These are phyloP conservation scores for Jatropha curcas DNA, from an alignment of 345 rosid genomes.

Conservation along the genomic window DNA sequence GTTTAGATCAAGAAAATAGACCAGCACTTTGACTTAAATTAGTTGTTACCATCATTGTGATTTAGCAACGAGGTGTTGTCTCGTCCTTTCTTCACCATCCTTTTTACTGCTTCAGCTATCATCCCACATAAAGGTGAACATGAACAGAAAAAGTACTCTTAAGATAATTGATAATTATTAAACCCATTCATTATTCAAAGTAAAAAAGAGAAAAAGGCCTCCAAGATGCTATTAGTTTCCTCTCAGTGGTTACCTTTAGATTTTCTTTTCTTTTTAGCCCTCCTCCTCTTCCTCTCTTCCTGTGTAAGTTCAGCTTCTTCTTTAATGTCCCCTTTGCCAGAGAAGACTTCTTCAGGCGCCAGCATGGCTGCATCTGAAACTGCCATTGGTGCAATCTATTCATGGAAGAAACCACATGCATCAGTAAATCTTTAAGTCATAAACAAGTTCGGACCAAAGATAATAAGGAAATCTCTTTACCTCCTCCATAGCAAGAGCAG, in stretches of 20 bases:
- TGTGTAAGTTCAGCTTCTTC: slow-evolving; percentile 82
- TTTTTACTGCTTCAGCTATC: slow-evolving; percentile 61
- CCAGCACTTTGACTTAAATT: slow-evolving; percentile 4
- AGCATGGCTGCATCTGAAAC: slow-evolving; percentile 97
- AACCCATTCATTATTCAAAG: background rate
- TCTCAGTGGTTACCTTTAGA: slow-evolving; percentile 55
- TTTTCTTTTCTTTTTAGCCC: slow-evolving; percentile 95
- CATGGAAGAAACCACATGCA: slow-evolving; percentile 23
- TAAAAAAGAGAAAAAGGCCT: background rate
- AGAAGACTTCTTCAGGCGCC: slow-evolving; percentile 93
- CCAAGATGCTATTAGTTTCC: background rate
- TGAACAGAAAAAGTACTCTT: background rate
- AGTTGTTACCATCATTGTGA: slow-evolving; percentile 40
- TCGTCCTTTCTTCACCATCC: slow-evolving; percentile 48
- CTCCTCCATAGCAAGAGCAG: slow-evolving; percentile 99
- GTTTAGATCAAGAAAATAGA: background rate
- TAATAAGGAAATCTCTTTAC: slow-evolving; percentile 32
- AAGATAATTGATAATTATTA: background rate
- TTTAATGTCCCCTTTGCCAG: slow-evolving; percentile 78
- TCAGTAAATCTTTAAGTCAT: slow-evolving; percentile 7
- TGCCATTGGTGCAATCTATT: slow-evolving; percentile 86
- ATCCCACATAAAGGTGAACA: slow-evolving; percentile 15
- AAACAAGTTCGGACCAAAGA: background rate
- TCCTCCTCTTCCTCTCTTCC: slow-evolving; percentile 89
- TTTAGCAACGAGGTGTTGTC: slow-evolving; percentile 19